These are phyloP conservation scores for Celoporthe dispersa DNA, from an alignment of 2,329 filamentous ascomycete genomes.

Conservation along the genomic window DNA sequence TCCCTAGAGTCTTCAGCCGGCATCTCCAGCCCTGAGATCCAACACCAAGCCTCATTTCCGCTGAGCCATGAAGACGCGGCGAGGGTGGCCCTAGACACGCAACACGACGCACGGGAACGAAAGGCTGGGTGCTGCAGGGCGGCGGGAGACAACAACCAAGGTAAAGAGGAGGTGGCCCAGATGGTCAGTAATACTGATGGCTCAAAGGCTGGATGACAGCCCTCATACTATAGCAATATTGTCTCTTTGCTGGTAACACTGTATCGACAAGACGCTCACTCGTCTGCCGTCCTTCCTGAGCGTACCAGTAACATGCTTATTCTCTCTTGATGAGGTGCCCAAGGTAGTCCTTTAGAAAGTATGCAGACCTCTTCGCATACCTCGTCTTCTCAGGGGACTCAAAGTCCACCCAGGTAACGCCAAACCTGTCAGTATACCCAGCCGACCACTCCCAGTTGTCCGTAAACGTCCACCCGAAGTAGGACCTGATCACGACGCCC, in stretches of 20 bases:
- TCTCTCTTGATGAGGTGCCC: slow-evolving; percentile 36
- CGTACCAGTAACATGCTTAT: not conserved
- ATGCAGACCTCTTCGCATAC: slow-evolving; percentile 41
- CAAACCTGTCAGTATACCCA: slow-evolving; percentile 46
- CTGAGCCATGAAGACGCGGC: not conserved
- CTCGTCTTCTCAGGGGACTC: slow-evolving; percentile 41
- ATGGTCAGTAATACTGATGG: not conserved
- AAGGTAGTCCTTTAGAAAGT: slow-evolving; percentile 38
- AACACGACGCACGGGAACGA: not conserved
- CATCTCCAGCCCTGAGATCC: slow-evolving; percentile 9
- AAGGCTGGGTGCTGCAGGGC: not conserved
- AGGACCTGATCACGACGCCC: slow-evolving; percentile 44
- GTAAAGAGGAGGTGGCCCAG: not conserved
- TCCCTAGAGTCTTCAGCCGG: slow-evolving; percentile 4
- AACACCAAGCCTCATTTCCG: not conserved
- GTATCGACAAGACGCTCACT: too few relatives aligned
- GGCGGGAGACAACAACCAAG: not conserved
- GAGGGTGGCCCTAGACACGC: not conserved
- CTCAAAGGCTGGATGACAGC: not conserved
- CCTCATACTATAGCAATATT: too few relatives aligned
- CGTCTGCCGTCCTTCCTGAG: not conserved
- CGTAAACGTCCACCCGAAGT: slow-evolving; percentile 48
- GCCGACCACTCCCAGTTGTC: slow-evolving; percentile 53
- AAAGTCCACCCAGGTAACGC: slow-evolving; percentile 47
- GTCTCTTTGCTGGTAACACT: too few relatives aligned